These are phyloP conservation scores for Termitomyces sp. DNA, from an alignment of 768 basidiomycete genomes.

Conservation along the genomic window DNA sequence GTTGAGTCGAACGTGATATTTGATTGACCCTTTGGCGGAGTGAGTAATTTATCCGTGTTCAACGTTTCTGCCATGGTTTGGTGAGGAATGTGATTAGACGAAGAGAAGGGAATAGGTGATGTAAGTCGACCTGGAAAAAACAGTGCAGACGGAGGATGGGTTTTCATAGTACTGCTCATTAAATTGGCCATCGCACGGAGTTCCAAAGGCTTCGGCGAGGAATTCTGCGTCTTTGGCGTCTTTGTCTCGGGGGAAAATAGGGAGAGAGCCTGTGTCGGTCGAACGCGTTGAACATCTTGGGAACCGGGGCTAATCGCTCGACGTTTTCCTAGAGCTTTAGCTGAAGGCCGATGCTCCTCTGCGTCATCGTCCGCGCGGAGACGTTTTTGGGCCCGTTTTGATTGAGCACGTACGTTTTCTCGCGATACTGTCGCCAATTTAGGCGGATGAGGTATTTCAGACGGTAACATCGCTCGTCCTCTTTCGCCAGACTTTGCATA, in stretches of 20 bases:
- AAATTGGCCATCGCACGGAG: neutral
- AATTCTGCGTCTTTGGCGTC: neutral
- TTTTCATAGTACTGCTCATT: neutral
- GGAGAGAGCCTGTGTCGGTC: neutral
- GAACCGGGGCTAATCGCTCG: slow-evolving; percentile 13
- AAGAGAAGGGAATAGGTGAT: neutral
- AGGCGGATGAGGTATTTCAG: neutral
- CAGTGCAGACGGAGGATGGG: neutral
- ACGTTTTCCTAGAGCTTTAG: slow-evolving; percentile 28
- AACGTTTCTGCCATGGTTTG: neutral
- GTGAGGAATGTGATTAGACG: neutral
- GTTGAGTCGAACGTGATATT: neutral
- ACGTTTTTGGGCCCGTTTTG: neutral
- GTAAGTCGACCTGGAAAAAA: neutral
- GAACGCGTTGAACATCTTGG: neutral
- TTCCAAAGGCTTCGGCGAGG: neutral
- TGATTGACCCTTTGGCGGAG: neutral
- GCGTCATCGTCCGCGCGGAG: neutral
- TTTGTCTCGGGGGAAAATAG: neutral
- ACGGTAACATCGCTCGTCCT: neutral
- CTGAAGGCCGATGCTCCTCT: slow-evolving; percentile 16
- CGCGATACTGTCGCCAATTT: neutral
- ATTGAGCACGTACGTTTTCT: neutral
- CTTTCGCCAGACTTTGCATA: too few species aligned
- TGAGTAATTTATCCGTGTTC: neutral